Base-by-base conservation (phyloP, 306 rosid species). In the Pterocarpus macrocarpus region DNA sequence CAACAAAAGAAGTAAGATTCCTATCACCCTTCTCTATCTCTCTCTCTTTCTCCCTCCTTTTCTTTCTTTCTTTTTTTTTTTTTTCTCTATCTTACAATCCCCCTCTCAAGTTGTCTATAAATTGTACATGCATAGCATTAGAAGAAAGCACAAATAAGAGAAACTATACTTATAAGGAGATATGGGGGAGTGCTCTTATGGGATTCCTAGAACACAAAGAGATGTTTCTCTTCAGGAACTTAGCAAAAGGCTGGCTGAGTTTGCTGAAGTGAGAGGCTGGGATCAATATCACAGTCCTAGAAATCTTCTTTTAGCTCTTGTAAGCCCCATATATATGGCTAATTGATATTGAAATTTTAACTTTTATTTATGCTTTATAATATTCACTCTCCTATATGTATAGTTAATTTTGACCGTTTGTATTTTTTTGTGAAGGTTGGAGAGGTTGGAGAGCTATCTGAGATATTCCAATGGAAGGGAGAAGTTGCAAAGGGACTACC, bases 381-480 rank as follows among this genome's bases (percentile, higher is more conserved):
- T 22, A 22, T 22, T 22, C 28, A 22, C 28, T 22, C 28, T 22
- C 28, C 28, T 22, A 22, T 22, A 22, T 22, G 28, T 22, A 22
- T 1, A 22, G 22, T 41, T 34, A n/a, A 70, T 11, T 7, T 5
- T 43, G 8, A 0, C 17, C 36, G 22, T 62, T 39, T 7, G 62
- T 63, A 61, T 43, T 0, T 77, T 64, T 72, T 56, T 84, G 1
- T 83, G 72, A 56, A 90, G 97, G 97, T 90, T 16, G 97, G 94
- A 52, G 95, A 92, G 61, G 95, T 92, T 53, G 97, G 97, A 58
- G 97, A 92, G 77, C 61, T 91, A 8, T 91, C 91, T 10, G 95
- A 91, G 88, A 91, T 91, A 11, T 91, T 89, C 63, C 95, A 92
- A 55, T 92, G 97, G 97, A 92, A 88, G 75, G 97, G 97, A 16